Evolutionary conservation across 768 basidiomycete species (phyloP).

Genomic region (Xerocomus spinulosus): DNA sequence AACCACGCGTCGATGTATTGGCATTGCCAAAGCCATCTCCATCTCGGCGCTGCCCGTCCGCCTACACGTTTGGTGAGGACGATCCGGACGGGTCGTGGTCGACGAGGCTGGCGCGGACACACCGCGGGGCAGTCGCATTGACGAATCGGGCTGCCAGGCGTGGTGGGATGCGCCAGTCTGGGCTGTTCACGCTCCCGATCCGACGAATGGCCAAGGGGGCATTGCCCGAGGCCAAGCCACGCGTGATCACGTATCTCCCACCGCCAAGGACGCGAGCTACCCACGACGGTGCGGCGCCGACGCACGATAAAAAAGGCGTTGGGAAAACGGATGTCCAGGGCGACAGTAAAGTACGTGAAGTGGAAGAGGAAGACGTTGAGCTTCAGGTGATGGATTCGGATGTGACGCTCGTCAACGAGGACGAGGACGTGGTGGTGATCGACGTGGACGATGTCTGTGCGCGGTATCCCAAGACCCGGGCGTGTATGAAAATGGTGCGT

Average conservation of each 20-base stretch:
- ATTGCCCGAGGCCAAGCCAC: constrained; percentile 4
- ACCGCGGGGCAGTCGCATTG: neutral
- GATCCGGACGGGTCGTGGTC: constrained; percentile 23
- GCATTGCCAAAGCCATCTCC: no score
- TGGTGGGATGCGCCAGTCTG: constrained; percentile 17
- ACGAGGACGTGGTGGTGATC: constrained; percentile 8
- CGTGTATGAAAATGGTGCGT: constrained; percentile 25
- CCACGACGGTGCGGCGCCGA: neutral
- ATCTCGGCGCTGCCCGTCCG: constrained; percentile 1
- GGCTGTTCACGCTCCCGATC: constrained; percentile 20
- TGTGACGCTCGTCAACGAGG: constrained; percentile 27
- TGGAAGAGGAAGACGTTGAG: neutral
- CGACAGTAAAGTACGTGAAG: no score
- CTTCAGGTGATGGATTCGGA: constrained; percentile 21
- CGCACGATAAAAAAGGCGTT: no score
- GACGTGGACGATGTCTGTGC: constrained; percentile 18
- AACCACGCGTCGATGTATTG: neutral
- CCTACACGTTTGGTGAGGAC: constrained; percentile 18
- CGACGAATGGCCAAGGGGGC: neutral
- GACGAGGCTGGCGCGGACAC: constrained; percentile 2
- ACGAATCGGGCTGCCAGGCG: neutral
- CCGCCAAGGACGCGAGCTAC: constrained; percentile 16
- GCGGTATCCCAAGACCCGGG: constrained; percentile 17
- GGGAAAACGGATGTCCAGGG: no score
- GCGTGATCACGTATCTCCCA: constrained; percentile 29